phyloP scores from a whole-genome alignment of 2,329 filamentous ascomycete species.

The Colletotrichum orbiculare region DNA sequence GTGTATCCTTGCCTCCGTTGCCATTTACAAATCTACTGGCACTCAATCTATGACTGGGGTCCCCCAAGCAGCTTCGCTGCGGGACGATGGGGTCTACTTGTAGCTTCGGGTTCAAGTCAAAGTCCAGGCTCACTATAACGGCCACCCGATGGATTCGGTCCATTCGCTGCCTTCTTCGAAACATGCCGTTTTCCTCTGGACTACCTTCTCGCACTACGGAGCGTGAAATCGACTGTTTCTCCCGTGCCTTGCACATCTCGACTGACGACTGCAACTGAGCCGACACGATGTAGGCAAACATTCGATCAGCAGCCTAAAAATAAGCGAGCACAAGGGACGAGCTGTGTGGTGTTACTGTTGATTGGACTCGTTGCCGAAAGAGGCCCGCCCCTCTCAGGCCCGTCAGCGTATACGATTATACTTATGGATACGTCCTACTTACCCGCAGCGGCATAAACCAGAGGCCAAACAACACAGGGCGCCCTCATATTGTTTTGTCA shows the following conservation, averaged over 20 bases:
- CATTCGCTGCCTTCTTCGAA: no score
- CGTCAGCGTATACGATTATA: no score
- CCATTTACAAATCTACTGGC: slow-evolving; percentile 14
- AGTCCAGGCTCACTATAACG: no score
- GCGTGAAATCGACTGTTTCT: no score
- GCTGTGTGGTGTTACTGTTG: slow-evolving; percentile 6
- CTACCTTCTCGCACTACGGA: no score
- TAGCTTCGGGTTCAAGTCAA: background rate
- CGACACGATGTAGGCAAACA: slow-evolving; percentile 14
- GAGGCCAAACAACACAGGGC: no score
- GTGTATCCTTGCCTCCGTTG: background rate
- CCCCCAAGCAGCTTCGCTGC: slow-evolving; percentile 9
- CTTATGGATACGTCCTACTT: background rate
- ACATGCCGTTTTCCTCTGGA: no score
- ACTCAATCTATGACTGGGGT: slow-evolving; percentile 12
- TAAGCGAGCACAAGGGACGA: background rate
- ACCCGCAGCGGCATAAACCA: no score
- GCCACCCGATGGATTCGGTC: no score
- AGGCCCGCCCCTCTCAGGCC: no score
- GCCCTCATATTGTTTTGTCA: no score
- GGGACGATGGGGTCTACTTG: background rate
- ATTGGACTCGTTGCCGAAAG: no score
- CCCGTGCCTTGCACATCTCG: background rate
- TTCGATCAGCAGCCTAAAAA: slow-evolving; percentile 13
- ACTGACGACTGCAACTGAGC: background rate